Conservation (phyloP, 192 early-diverging fungal species). For the Gaertneriomyces sp. region DNA sequence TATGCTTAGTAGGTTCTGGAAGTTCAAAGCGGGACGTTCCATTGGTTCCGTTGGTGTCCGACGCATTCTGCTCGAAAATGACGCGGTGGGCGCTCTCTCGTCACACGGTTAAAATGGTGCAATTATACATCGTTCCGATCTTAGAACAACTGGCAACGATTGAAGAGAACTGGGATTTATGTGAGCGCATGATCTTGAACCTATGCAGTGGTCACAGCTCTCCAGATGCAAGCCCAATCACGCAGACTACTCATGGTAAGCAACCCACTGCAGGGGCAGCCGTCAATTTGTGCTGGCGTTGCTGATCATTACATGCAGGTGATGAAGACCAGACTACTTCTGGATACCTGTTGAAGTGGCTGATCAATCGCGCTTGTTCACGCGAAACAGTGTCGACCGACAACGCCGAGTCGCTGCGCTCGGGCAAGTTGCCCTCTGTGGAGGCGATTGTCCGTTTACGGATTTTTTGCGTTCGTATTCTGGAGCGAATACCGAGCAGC, state of each 20-base stretch:
- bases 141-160: slow-evolving; percentile 1
- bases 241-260: too few relatives aligned
- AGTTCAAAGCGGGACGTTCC: too few relatives aligned
- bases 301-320: too few relatives aligned
- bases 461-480: background rate
- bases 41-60: too few relatives aligned
- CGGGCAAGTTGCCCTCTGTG: background rate
- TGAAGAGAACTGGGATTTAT: slow-evolving; percentile 14
- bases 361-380: slow-evolving; percentile 1
- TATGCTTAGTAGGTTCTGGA: too few relatives aligned
- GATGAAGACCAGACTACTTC: background rate
- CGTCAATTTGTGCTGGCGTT: too few relatives aligned
- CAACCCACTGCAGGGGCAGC: too few relatives aligned
- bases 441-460: background rate
- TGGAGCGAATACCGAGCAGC: background rate
- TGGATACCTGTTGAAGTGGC: slow-evolving; percentile 6
- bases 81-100: background rate
- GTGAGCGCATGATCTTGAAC: background rate
- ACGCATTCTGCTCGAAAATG: background rate
- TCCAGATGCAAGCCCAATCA: too few relatives aligned
- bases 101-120: slow-evolving; percentile 1
- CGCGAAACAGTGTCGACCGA: background rate
- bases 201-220: background rate
- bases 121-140: background rate
- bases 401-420: background rate